phyloP scores from a whole-genome alignment of 768 basidiomycete genomes.

The Tephrocybe sp. region DNA sequence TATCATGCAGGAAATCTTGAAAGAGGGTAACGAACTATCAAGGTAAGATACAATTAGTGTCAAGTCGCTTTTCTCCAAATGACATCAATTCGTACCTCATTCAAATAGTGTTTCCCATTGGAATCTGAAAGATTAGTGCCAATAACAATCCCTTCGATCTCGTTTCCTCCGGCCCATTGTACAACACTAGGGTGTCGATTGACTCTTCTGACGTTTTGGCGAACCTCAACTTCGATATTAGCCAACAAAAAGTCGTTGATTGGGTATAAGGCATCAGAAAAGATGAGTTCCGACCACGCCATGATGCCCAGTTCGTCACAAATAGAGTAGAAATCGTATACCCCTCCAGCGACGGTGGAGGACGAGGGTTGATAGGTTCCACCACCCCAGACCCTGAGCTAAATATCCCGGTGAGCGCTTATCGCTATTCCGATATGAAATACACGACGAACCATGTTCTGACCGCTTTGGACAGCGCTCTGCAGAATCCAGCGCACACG shows the following conservation, averaged over 20 bases:
- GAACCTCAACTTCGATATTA: slow-evolving; percentile 50
- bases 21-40: slow-evolving; percentile 42
- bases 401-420: not conserved
- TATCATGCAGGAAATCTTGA: slow-evolving; percentile 47
- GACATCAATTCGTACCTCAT: slow-evolving; percentile 36
- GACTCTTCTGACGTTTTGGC: slow-evolving; percentile 53
- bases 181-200: slow-evolving; percentile 56
- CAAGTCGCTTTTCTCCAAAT: not conserved
- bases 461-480: slow-evolving; percentile 51
- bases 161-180: slow-evolving; percentile 62
- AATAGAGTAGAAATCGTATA: slow-evolving; percentile 53
- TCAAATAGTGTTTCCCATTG: slow-evolving; percentile 45
- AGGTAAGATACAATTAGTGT: not conserved
- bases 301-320: slow-evolving; percentile 62
- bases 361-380: slow-evolving; percentile 50
- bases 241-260: slow-evolving; percentile 52
- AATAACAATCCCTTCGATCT: slow-evolving; percentile 54
- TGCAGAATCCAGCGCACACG: slow-evolving; percentile 54
- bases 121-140: slow-evolving; percentile 28
- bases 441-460: slow-evolving; percentile 50
- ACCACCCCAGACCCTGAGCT: slow-evolving; percentile 62
- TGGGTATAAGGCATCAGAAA: slow-evolving; percentile 54
- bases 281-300: slow-evolving; percentile 61
- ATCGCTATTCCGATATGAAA: not conserved
- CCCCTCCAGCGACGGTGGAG: slow-evolving; percentile 35